These are phyloP conservation scores for Mucor velutinosus DNA, from an alignment of 371 early-diverging fungal species.

Conservation along the genomic window DNA sequence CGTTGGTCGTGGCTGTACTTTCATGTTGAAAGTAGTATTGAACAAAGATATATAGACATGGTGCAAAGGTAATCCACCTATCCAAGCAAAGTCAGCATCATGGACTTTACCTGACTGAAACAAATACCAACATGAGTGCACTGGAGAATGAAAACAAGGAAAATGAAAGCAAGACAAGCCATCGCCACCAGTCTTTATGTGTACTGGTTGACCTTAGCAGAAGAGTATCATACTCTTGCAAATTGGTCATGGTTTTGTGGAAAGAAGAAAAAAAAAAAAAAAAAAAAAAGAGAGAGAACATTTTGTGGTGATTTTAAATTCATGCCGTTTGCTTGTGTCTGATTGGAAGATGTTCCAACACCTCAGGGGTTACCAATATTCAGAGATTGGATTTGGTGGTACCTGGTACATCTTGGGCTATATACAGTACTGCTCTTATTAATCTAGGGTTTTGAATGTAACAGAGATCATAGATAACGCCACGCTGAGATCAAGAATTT, in stretches of 20 bases:
- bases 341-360: not conserved
- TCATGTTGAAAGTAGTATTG: constrained; percentile 42
- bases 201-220: not conserved
- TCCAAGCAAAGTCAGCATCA: not conserved
- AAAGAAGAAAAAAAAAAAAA: too few relatives aligned
- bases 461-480: too few relatives aligned
- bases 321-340: not conserved
- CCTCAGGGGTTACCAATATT: not conserved
- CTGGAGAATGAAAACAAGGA: constrained; percentile 48
- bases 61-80: constrained; percentile 61
- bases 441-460: too few relatives aligned
- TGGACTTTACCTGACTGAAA: too few relatives aligned
- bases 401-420: too few relatives aligned
- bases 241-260: not conserved
- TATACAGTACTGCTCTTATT: too few relatives aligned
- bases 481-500: too few relatives aligned
- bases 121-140: constrained; percentile 34
- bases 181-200: constrained; percentile 30
- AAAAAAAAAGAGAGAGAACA: not conserved
- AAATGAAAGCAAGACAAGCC: constrained; percentile 46
- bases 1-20: constrained; percentile 34
- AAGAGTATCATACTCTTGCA: constrained; percentile 15
- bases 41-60: constrained; percentile 53
- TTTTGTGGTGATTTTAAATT: not conserved
- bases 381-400: not conserved